phyloP scores from a whole-genome alignment of 2,329 filamentous ascomycete species.

The Fulvia fulva region DNA sequence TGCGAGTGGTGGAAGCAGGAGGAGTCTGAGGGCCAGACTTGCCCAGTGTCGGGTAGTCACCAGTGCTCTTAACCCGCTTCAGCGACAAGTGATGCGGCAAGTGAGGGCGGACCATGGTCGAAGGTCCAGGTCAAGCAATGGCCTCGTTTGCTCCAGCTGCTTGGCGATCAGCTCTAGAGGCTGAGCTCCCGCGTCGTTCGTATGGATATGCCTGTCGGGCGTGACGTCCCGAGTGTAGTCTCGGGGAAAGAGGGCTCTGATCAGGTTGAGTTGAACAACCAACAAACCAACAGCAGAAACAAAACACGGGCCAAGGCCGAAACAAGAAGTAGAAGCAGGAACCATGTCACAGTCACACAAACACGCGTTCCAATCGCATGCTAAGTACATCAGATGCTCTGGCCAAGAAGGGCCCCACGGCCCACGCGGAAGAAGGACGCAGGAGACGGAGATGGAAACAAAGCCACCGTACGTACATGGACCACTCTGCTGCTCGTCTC shows the following conservation, averaged over 20 bases:
- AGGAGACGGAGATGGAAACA: not conserved
- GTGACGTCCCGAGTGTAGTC: not conserved
- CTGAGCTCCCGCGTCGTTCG: not conserved
- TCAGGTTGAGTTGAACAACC: not conserved
- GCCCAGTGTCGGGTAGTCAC: conserved; percentile 6
- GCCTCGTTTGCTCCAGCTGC: conserved; percentile 1
- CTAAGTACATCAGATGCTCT: not conserved
- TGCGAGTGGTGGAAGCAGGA: conserved; percentile 20
- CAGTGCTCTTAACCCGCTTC: conserved; percentile 27
- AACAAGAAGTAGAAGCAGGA: not conserved
- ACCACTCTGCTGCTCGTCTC: not conserved
- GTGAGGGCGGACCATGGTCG: conserved; percentile 30
- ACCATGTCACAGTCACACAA: not conserved
- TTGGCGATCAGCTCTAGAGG: not conserved
- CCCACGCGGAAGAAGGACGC: not conserved
- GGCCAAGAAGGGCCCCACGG: not conserved
- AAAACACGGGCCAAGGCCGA: not conserved
- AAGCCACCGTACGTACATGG: no score
- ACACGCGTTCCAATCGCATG: not conserved
- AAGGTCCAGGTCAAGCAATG: conserved; percentile 10
- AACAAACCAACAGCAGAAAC: not conserved
- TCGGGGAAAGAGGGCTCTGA: not conserved
- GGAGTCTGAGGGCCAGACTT: conserved; percentile 7
- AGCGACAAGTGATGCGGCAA: conserved; percentile 33
- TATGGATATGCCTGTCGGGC: not conserved